A percentile compares a stretch with the other conserved stretches of the same genome.
Evolutionary conservation across 371 early-diverging fungal species (phyloP).

Genomic region (Capniomyces stellatus): DNA sequence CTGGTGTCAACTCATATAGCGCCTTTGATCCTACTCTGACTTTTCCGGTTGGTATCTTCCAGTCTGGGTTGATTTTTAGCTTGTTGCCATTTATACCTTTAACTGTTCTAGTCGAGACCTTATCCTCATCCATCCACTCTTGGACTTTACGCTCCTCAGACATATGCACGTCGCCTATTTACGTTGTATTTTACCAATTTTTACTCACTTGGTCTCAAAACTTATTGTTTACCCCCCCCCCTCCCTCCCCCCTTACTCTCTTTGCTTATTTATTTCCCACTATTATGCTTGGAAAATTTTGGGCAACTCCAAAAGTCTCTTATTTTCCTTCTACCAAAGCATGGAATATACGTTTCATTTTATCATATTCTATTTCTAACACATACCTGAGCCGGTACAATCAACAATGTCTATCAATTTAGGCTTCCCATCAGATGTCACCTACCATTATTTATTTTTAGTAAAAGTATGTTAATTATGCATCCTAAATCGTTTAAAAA

Average conservation of each 20-base stretch:
- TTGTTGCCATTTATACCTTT: conserved; percentile 57
- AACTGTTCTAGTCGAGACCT: conserved; percentile 11
- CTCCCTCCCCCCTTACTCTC: too few species aligned
- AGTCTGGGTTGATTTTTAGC: conserved; percentile 44
- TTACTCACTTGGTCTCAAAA: not conserved
- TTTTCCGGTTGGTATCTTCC: conserved; percentile 60
- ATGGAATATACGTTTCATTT: too few species aligned
- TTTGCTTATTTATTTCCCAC: too few species aligned
- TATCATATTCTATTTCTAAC: too few species aligned
- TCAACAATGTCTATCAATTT: conserved; percentile 84
- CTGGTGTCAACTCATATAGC: conserved; percentile 59
- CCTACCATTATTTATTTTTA: conserved; percentile 15
- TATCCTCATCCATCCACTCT: not conserved
- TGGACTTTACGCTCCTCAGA: not conserved
- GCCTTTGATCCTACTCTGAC: conserved; percentile 70
- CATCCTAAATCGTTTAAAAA: not conserved
- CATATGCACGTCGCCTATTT: conserved; percentile 5
- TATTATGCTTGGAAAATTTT: too few species aligned
- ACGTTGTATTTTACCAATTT: too few species aligned
- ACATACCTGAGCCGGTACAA: conserved; percentile 75
- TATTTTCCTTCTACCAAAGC: too few species aligned
- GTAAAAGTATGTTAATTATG: not conserved
- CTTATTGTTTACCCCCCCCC: too few species aligned
- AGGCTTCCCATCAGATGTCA: conserved; percentile 70
- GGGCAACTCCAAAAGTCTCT: too few species aligned